A percentile compares a stretch with the other conserved stretches of the same genome.
Conservation (phyloP, 768 basidiomycete species). For the Mycena vulgaris region DNA sequence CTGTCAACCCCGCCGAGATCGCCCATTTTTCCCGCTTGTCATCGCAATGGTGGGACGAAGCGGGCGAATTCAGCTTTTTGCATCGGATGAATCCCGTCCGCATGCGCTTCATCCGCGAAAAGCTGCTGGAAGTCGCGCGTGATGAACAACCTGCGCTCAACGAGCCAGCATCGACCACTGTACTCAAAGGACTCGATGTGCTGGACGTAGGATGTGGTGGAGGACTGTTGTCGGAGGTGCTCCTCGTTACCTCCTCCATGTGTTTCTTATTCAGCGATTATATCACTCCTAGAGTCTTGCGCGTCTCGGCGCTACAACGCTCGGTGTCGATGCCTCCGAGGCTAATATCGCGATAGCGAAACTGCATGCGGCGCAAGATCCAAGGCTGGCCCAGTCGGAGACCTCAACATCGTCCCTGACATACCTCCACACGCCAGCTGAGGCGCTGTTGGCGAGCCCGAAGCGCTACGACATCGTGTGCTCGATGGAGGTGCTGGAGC, state of each 20-base stretch:
- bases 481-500: constrained; percentile 98
- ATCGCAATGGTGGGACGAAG: constrained; percentile 96
- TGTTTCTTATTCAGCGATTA: not conserved
- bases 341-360: constrained; percentile 91
- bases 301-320: constrained; percentile 87
- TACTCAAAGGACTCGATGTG: constrained; percentile 77
- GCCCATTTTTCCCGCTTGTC: constrained; percentile 92
- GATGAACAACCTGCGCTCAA: constrained; percentile 64
- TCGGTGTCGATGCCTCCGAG: constrained; percentile 93
- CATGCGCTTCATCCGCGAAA: constrained; percentile 86
- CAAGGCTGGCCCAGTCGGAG: constrained; percentile 58
- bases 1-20: constrained; percentile 86
- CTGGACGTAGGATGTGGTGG: constrained; percentile 94
- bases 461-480: constrained; percentile 92
- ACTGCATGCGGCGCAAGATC: constrained; percentile 86
- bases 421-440: constrained; percentile 84
- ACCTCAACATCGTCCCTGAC: constrained; percentile 58
- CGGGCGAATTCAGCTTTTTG: constrained; percentile 88
- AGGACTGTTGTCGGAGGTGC: constrained; percentile 91
- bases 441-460: constrained; percentile 75
- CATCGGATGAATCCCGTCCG: constrained; percentile 97
- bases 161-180: constrained; percentile 49
- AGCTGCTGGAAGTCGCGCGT: constrained; percentile 73
- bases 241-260: constrained; percentile 32
- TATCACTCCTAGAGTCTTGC: constrained; percentile 77